Base-by-base conservation (phyloP, 768 basidiomycete genomes). In the Podaxis pistillaris region DNA sequence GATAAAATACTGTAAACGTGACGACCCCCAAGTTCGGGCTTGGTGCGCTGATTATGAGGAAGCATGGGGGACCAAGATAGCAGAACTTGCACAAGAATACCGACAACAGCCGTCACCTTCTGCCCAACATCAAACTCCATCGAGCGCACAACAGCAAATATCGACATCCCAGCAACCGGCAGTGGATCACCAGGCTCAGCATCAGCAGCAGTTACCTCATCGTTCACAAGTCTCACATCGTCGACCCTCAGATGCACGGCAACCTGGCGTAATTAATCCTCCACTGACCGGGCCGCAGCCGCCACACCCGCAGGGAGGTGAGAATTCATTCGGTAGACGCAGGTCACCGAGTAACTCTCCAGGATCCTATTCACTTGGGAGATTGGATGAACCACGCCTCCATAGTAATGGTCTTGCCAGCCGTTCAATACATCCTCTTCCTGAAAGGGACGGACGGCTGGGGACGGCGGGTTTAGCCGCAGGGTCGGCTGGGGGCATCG, bases 1-100 rank as follows among this genome's bases (percentile, higher is more conserved):
- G 63, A 81, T 87, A 73, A 88, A 86, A 70, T 88, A 89, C 68
- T 81, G 80, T 61, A 79, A 83, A 62, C 75, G 81, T 28, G 84
- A 88, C 62, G 85, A 85, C 63, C 74, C 78, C 26, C 78, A 78
- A 60, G 69, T 90, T 64, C 77, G 81, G n/a, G 75, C 73, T 40
- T 89, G 86, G 88, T 83, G 79, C 56, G 74, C 76, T 40, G 84
- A 87, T 47, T 89, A 88, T 59, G 86, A 88, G 69, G 86, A 86
- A 62, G 71, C 82, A 19, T 89, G 84, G 83, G 90, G 90, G 22
- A 83, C 86, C 59, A 79, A 80, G 61, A 79, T 86, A 28, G 75
- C 77, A 28, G 86, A 87, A 60, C 75, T 77, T 60, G 79, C 73
- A 40, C 75, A 74, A 56, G 75, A 79, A 58, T 76, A 75, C 72